A percentile compares a stretch with the other conserved stretches of the same genome.
phyloP scores from a whole-genome alignment of 768 basidiomycete genomes.

The Tylopilus rubrobrunneus region DNA sequence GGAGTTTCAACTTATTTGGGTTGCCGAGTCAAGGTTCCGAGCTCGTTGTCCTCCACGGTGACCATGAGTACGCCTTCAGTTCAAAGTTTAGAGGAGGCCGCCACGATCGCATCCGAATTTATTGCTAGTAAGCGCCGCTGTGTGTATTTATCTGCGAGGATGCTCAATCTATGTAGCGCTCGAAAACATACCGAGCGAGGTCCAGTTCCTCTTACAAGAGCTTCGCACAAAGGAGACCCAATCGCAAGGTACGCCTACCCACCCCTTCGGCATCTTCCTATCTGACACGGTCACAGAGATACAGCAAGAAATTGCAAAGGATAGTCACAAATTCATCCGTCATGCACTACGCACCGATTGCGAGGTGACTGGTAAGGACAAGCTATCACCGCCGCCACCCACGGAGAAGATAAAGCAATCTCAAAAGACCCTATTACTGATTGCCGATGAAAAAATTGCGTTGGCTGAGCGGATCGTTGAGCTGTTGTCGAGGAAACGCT shows the following conservation, averaged over 20 bases:
- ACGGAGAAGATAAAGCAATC: constrained; percentile 29
- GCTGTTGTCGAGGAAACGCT: constrained; percentile 42
- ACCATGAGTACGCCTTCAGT: constrained; percentile 32
- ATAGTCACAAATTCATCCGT: constrained; percentile 42
- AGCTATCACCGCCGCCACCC: constrained; percentile 28
- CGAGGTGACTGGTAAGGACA: constrained; percentile 28
- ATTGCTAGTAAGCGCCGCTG: constrained; percentile 39
- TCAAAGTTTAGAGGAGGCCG: constrained; percentile 46
- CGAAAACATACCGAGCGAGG: constrained; percentile 48
- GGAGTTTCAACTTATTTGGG: constrained; percentile 16
- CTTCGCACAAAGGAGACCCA: constrained; percentile 42
- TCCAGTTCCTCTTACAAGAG: constrained; percentile 46
- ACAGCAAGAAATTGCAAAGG: constrained; percentile 41
- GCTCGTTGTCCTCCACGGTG: neutral
- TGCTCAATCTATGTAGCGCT: constrained; percentile 32
- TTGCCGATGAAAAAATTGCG: constrained; percentile 41
- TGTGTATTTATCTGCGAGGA: neutral
- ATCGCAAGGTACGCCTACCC: constrained; percentile 34
- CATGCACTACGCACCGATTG: constrained; percentile 35
- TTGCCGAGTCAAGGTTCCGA: constrained; percentile 3
- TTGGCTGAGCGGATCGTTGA: constrained; percentile 43
- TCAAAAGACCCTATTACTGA: constrained; percentile 27
- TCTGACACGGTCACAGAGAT: constrained; percentile 30
- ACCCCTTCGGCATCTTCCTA: neutral
- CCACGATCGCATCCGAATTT: constrained; percentile 45